Evolutionary conservation across 306 rosid species (phyloP).

Genomic region (Cucurbita ficifolia): DNA sequence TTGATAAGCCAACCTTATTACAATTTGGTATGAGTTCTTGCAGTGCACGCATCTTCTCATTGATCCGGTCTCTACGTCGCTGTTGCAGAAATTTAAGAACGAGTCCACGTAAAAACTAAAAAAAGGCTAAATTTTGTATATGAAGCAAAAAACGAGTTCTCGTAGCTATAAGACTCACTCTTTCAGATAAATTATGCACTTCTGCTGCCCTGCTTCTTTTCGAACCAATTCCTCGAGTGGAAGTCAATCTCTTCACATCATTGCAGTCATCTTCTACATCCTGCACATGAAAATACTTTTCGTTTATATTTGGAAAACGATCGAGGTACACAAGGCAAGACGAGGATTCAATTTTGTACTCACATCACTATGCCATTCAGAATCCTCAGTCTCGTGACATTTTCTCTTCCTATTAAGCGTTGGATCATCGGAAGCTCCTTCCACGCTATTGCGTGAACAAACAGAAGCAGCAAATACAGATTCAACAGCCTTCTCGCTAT

Average conservation of each 20-base stretch:
- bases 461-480: conserved; percentile 52
- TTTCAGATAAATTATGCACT: conserved; percentile 87
- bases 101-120: not conserved
- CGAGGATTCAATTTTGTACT: conserved; percentile 20
- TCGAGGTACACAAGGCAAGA: conserved; percentile 2
- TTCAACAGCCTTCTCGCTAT: conserved; percentile 28
- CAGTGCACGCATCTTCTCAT: conserved; percentile 79
- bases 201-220: conserved; percentile 78
- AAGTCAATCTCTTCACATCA: conserved; percentile 29
- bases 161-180: conserved; percentile 32
- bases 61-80: conserved; percentile 77
- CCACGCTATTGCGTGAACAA: conserved; percentile 61
- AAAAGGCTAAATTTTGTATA: not conserved
- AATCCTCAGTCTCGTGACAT: conserved; percentile 52
- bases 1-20: conserved; percentile 46
- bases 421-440: conserved; percentile 32
- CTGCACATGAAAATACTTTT: conserved; percentile 29
- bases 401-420: conserved; percentile 35
- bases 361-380: conserved; percentile 81
- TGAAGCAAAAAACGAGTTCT: not conserved
- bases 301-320: not conserved
- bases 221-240: conserved; percentile 34
- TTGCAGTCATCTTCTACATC: conserved; percentile 63
- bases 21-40: conserved; percentile 91
- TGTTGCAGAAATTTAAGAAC: conserved; percentile 22